A percentile compares a stretch with the other conserved stretches of the same genome.
phyloP scores from a whole-genome alignment of 129 eudicot genomes.

The Centella asiatica region DNA sequence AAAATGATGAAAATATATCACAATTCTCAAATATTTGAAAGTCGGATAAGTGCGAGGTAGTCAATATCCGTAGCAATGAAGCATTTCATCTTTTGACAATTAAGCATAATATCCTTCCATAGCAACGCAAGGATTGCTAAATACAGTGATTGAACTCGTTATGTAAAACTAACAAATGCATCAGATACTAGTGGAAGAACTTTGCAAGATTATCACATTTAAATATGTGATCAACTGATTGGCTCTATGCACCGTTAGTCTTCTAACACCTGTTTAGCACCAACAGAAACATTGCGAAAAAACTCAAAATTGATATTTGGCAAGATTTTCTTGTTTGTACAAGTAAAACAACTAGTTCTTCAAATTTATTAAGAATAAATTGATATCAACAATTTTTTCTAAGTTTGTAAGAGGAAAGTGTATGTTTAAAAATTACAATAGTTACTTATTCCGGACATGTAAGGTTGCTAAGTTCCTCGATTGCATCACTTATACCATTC shows the following conservation, averaged over 20 bases:
- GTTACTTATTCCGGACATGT: slow-evolving; percentile 30
- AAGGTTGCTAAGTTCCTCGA: slow-evolving; percentile 48
- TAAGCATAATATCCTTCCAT: too few relatives aligned
- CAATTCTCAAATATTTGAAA: neutral
- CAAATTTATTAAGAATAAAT: neutral
- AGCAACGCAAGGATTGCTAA: neutral
- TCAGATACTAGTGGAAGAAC: neutral
- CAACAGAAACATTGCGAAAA: neutral
- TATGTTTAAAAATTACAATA: neutral
- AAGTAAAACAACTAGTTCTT: slow-evolving; percentile 3
- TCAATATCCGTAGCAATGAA: too few relatives aligned
- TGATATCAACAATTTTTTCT: neutral
- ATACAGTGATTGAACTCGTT: neutral
- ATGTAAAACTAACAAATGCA: neutral
- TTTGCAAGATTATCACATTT: neutral
- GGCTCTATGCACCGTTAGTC: neutral
- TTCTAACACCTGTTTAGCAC: neutral
- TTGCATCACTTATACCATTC: slow-evolving; percentile 51
- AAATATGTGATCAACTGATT: neutral
- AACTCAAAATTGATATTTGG: neutral
- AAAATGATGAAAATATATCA: neutral
- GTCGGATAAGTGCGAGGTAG: neutral
- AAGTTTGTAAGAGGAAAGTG: neutral
- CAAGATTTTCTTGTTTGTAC: neutral
- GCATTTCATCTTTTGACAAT: too few relatives aligned